phyloP scores from a whole-genome alignment of 192 early-diverging fungal genomes.

The Gonapodya prolifera region DNA sequence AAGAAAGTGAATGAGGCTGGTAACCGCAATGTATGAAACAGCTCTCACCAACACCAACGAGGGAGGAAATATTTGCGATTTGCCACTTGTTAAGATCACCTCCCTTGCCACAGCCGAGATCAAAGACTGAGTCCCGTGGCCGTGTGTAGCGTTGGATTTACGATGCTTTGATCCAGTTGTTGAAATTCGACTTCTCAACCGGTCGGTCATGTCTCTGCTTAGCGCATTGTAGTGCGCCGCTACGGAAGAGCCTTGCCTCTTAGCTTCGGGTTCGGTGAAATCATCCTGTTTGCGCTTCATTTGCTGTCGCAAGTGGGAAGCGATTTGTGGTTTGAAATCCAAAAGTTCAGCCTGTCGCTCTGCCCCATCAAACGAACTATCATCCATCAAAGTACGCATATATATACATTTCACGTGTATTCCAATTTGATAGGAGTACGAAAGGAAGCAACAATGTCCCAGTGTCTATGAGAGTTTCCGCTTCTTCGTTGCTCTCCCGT shows the following conservation, averaged over 20 bases:
- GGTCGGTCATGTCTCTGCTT: conserved; percentile 65
- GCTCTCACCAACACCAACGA: conserved; percentile 60
- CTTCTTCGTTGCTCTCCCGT: too few species aligned
- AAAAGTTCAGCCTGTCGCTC: too few species aligned
- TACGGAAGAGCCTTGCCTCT: conserved; percentile 19
- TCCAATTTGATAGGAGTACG: too few species aligned
- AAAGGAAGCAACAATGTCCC: too few species aligned
- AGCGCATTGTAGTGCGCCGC: conserved; percentile 74
- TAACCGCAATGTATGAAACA: conserved; percentile 3
- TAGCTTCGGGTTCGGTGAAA: too few species aligned
- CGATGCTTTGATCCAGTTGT: conserved; percentile 94
- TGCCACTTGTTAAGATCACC: conserved; percentile 76
- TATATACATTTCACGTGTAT: too few species aligned
- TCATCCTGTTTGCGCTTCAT: too few species aligned
- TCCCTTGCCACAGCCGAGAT: conserved; percentile 90
- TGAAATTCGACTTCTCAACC: conserved; percentile 68
- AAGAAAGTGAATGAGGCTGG: background rate
- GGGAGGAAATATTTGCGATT: conserved; percentile 54
- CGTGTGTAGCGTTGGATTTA: conserved; percentile 57
- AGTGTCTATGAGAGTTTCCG: too few species aligned
- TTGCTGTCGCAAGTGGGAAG: too few species aligned
- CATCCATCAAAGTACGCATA: too few species aligned
- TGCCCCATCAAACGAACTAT: too few species aligned
- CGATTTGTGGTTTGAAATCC: too few species aligned
- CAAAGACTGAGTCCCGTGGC: conserved; percentile 52